Evolutionary conservation across 2,329 filamentous ascomycete genomes (phyloP).

Genomic region (Fusarium mangiferae): DNA sequence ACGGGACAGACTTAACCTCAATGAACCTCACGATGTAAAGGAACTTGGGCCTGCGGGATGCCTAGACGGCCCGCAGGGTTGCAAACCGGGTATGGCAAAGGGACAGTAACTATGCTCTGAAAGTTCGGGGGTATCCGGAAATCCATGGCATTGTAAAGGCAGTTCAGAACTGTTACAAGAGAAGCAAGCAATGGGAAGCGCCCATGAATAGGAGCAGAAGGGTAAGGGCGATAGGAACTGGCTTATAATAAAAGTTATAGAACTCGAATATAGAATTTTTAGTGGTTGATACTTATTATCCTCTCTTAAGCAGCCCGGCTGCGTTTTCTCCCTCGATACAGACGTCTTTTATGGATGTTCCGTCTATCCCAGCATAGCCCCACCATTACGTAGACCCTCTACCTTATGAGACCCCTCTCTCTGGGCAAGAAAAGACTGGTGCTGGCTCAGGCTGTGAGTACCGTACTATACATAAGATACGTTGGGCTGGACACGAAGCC

Average conservation of each 20-base stretch:
- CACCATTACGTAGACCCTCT: constrained; percentile 50
- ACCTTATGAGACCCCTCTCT: constrained; percentile 19
- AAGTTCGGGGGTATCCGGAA: no score
- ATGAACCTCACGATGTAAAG: no score
- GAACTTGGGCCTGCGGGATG: no score
- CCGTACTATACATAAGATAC: not conserved
- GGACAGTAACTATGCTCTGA: no score
- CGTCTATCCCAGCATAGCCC: constrained; percentile 42
- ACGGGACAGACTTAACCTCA: no score
- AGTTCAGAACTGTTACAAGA: no score
- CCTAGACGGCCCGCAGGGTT: no score
- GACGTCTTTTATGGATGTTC: not conserved
- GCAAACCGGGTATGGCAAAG: no score
- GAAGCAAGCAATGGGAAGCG: no score
- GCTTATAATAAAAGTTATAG: not conserved
- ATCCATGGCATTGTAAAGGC: no score
- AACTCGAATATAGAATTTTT: not conserved
- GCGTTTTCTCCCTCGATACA: not conserved
- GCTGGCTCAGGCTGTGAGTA: not conserved
- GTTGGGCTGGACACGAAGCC: constrained; percentile 4
- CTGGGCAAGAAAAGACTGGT: not conserved
- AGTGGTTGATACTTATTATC: not conserved
- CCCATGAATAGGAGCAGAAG: not conserved
- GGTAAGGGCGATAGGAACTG: no score
- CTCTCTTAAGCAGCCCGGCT: not conserved